Percentiles rank a stretch among this genome's conserved stretches.
Evolutionary conservation across 2,329 filamentous ascomycete species (phyloP).

Genomic region (Neurospora sp.): DNA sequence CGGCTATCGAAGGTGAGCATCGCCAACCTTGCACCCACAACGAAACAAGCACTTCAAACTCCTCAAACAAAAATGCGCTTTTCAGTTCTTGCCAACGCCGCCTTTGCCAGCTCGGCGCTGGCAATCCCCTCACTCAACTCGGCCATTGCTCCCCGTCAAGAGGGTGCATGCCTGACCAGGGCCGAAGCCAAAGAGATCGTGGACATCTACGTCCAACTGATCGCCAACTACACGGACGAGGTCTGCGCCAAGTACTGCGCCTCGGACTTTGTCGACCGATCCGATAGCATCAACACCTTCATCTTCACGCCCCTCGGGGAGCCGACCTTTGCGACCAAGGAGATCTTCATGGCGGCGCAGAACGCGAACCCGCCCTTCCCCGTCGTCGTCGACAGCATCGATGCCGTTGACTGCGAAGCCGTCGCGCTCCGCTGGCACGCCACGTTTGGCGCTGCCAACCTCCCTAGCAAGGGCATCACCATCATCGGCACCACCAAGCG

Average conservation of each 20-base stretch:
- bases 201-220: slow-evolving; percentile 20
- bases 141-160: slow-evolving; percentile 7
- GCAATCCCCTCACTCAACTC: slow-evolving; percentile 13
- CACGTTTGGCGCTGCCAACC: slow-evolving; percentile 21
- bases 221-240: slow-evolving; percentile 21
- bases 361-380: slow-evolving; percentile 21
- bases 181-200: slow-evolving; percentile 20
- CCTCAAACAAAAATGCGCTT: slow-evolving; percentile 13
- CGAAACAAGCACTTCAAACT: neutral
- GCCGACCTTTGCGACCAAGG: slow-evolving; percentile 24
- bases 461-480: slow-evolving; percentile 23
- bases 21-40: neutral
- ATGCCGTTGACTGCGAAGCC: slow-evolving; percentile 22
- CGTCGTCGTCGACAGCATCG: slow-evolving; percentile 20
- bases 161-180: slow-evolving; percentile 15
- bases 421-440: slow-evolving; percentile 23
- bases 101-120: slow-evolving; percentile 16
- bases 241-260: slow-evolving; percentile 22
- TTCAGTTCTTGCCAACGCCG: slow-evolving; percentile 10
- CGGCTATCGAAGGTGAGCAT: neutral
- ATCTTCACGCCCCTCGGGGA: slow-evolving; percentile 21
- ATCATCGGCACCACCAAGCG: slow-evolving; percentile 21
- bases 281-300: slow-evolving; percentile 26
- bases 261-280: slow-evolving; percentile 21
- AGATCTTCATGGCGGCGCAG: slow-evolving; percentile 23